Base-by-base conservation (phyloP, 1,284 basidiomycete genomes). In the Fistulina hepatica region DNA sequence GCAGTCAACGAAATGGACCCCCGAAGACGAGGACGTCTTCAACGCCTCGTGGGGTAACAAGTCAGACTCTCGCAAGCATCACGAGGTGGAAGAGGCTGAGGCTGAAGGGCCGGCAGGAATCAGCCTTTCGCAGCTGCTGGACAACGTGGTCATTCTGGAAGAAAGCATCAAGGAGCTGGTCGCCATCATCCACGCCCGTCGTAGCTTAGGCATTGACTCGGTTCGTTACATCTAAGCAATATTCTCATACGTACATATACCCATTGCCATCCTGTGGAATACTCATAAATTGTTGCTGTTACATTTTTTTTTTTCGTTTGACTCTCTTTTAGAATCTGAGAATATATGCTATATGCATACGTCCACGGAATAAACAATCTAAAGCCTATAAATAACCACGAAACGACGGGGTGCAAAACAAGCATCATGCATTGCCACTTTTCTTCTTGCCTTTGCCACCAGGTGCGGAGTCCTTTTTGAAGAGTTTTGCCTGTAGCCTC, bases 111-210 rank as follows among this genome's bases (percentile, higher is more conserved):
- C 57, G 9, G 59, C 59, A 19, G 64, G 57, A 12, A 71, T 90
- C 20, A 88, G 84, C 9, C 64, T 95, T 22, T 92, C 88, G 21
- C 78, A 76, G 46, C 56, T 95, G 41, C 62, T 98, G 50, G 95
- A 98, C 57, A 97, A 98, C 53, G 82, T 93, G 19, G 90, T 98
- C 15, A 78, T 98, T 36, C 58, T 98, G 44, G 93, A 98, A 59
- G 94, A 98, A 60, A 82, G 83, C 42, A 81, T 97, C 50, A 95
- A 97, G 64, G 94, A 98, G 58, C 61, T 95, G 34, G 77, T 82
- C 21, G 88, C 88, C 15, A 81, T 94, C 42, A 74, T 95, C 39
- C 81, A 85, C 58, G 88, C 85, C 16, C 67, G 93, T 44, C 67
- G 88, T 49, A 82, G 80, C 55, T 61, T 93, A 43, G 92, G 92